phyloP scores from a whole-genome alignment of 495 filamentous ascomycete species.

The Pseudoneurospora amorphoporcata region DNA sequence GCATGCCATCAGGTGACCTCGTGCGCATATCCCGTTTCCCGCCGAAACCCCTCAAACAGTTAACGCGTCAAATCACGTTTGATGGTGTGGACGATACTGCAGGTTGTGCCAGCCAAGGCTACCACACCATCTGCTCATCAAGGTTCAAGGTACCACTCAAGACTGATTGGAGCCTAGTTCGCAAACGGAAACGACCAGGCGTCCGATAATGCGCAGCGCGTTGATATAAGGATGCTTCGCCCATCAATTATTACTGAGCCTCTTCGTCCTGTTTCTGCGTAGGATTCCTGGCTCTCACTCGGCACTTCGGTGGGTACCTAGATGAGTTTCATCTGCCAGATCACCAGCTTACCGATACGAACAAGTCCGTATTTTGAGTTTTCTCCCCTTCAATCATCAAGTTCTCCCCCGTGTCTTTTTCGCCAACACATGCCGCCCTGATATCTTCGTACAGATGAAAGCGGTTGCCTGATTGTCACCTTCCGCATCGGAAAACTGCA shows the following conservation, averaged over 20 bases:
- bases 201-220: background rate
- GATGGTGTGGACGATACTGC: constrained; percentile 2
- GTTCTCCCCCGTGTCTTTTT: background rate
- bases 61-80: constrained; percentile 21
- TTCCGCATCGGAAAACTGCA: background rate
- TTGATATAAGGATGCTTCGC: background rate
- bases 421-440: background rate
- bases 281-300: background rate
- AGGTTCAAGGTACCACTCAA: background rate
- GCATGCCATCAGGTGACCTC: constrained; percentile 16
- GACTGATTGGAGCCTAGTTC: background rate
- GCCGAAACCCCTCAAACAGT: constrained; percentile 3
- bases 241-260: background rate
- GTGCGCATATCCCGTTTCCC: constrained; percentile 7
- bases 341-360: background rate
- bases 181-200: background rate
- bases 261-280: background rate
- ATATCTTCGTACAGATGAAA: background rate
- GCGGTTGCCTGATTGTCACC: background rate
- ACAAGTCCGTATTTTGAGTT: background rate
- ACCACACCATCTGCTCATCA: background rate
- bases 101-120: background rate
- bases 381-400: background rate
- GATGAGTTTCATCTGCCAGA: background rate
- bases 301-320: background rate